These are phyloP conservation scores for Solanum gandarillasii DNA, from an alignment of 257 asterid genomes.

Conservation along the genomic window DNA sequence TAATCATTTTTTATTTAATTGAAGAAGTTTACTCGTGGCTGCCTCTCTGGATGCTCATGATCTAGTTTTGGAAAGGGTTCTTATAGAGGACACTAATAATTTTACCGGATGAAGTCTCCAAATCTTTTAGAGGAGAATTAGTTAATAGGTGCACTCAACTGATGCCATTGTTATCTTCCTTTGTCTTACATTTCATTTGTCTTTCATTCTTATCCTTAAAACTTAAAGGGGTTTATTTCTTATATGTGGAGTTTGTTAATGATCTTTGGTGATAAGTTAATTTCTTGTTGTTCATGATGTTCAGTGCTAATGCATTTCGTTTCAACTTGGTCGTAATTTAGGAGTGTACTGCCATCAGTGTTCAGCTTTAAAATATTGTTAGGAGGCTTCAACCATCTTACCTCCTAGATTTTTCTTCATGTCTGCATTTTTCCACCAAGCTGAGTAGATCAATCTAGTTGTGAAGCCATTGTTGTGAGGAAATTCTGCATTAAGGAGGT, in stretches of 20 bases:
- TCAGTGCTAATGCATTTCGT: not conserved
- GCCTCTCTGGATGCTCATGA: slow-evolving; percentile 15
- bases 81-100: slow-evolving; percentile 16
- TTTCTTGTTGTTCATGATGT: not conserved
- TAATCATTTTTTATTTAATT: not conserved
- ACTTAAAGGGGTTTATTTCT: not conserved
- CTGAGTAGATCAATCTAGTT: too few species aligned
- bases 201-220: not conserved
- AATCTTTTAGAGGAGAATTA: slow-evolving; percentile 37
- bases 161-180: not conserved
- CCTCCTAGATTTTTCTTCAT: too few species aligned
- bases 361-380: too few species aligned
- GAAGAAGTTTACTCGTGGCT: slow-evolving; percentile 15
- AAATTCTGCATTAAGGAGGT: too few species aligned
- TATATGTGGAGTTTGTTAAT: not conserved
- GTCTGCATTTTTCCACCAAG: too few species aligned
- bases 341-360: too few species aligned
- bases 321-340: not conserved
- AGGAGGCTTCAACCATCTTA: too few species aligned
- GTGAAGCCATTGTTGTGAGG: too few species aligned
- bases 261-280: not conserved
- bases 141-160: slow-evolving; percentile 31
- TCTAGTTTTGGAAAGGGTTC: slow-evolving; percentile 12
- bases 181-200: not conserved
- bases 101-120: slow-evolving; percentile 24